These are phyloP conservation scores for Phytophthora meadii DNA, from an alignment of 352 stramenopile species.

Conservation along the genomic window DNA sequence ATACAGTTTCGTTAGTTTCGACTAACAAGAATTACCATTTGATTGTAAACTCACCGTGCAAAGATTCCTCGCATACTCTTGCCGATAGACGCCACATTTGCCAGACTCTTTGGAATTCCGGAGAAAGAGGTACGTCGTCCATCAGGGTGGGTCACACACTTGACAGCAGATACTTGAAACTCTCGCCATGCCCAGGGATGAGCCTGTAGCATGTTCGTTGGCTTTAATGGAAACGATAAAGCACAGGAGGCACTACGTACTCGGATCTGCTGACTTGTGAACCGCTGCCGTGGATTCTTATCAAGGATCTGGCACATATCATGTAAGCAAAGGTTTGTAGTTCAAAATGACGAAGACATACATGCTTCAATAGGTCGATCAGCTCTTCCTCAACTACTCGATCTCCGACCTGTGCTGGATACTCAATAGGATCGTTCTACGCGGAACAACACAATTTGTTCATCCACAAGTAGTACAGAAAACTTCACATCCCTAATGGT, in stretches of 20 bases:
- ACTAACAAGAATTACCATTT: conserved; percentile 2
- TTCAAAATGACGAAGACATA: conserved; percentile 18
- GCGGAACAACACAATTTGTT: neutral
- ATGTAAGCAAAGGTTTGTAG: conserved; percentile 1
- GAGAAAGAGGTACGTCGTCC: conserved; percentile 47
- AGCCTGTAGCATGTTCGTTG: conserved; percentile 33
- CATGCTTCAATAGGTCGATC: conserved; percentile 71
- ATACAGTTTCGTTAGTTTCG: conserved; percentile 7
- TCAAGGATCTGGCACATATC: conserved; percentile 62
- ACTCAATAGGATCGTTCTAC: conserved; percentile 73
- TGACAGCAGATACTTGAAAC: conserved; percentile 74
- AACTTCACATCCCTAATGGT: conserved; percentile 1
- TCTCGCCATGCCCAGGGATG: conserved; percentile 77
- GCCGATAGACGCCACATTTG: conserved; percentile 56
- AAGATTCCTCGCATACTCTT: conserved; percentile 69
- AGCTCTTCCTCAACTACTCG: conserved; percentile 60
- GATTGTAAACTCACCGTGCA: conserved; percentile 37
- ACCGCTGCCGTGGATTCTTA: conserved; percentile 70
- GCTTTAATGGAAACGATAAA: neutral
- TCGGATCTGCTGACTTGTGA: conserved; percentile 73
- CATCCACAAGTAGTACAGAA: too few relatives aligned
- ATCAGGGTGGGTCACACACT: conserved; percentile 68
- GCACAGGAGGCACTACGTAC: conserved; percentile 32
- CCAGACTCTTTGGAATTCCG: conserved; percentile 45
- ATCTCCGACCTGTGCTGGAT: conserved; percentile 50